Evolutionary conservation across 2,329 filamentous ascomycete species (phyloP), one percentile per base, ranked within the genome.

Genomic region (Tolypocladium album): DNA sequence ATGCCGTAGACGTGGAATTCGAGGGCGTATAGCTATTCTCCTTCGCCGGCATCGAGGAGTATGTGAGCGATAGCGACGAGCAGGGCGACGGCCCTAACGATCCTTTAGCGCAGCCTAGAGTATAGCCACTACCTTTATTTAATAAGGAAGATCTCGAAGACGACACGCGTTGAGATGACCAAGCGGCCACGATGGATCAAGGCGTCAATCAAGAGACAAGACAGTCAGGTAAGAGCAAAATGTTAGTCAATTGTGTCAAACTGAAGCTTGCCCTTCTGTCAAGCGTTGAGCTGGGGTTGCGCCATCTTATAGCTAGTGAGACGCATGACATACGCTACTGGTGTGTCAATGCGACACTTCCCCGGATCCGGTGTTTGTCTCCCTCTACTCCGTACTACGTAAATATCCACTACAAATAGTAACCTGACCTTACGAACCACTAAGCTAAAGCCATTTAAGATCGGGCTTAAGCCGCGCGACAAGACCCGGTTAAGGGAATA

Each of bases 361-460:
- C 27, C 27, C 27, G 27, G 27, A 31, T 31, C 27, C 27, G 27
- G 27, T 31, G 27, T 31, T 31, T 31, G 27, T 31, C 27, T 31
- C 27, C 27, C 27, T 31, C 27, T 31, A 31, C 27, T 31, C 3
- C 27, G 27, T 31, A 31, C 27, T 31, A 31, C 27, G 27, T 31
- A 31, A 31, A 31, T 31, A 5, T 31, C 3, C 27, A 31, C 5
- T 31, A 31, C 27, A 31, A 86, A 81, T 66, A 70, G 73, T 2
- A 80, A 80, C 24, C 78, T 82, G 0, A 86, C 84, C 0, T 78
- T 79, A 12, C 69, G 87, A 69, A 85, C 83, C 0, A 82, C 81
- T 3, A 82, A 86, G 64, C 84, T 84, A 0, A 85, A 84, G 71
- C 79, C 81, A 1, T 87, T 87, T 70, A 86, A 86, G 71, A 76